Base-by-base conservation (phyloP, 768 basidiomycete genomes). In the Harrya chromipes region DNA sequence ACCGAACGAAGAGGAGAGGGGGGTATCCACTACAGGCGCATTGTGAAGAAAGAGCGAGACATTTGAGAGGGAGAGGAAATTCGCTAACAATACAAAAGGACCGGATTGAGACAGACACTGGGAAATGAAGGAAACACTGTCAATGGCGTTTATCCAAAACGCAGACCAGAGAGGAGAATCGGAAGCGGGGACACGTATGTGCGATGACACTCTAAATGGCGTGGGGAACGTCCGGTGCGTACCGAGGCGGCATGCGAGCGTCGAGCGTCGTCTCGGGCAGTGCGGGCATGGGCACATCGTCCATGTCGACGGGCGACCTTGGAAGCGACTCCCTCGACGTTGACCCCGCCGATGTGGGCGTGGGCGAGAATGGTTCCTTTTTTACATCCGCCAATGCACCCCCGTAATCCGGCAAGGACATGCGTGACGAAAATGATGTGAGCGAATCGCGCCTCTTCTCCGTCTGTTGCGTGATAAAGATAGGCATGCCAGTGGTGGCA, bases 361-460 rank as follows among this genome's bases (percentile, higher is more conserved):
- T 64, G 6, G 64, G 62, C 0, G 59, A 62, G 27, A 56, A 57
- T 0, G 64, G 47, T 2, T 13, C 21, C 38, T 57, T 55, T 41
- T 69, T 64, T 44, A 56, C 44, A 23, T 61, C 62, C 24, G 33
- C 54, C 47, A 75, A 55, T 36, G 66, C 57, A 12, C 70, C 70
- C 14, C 70, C 70, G n/a, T 68, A 72, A 35, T 75, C 77, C 7
- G 53, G 65, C 59, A 74, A 57, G 13, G 76, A 76, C 43, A 77
- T 33, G 6, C 33, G 33, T 3, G 33, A 33, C 14, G 33, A 74
- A 62, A 77, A 71, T 0, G 81, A 82, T 34, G 70, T 67, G 14
- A 78, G 49, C 6, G 79, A 79, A 49, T 76, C 76, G 45, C 72
- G 76, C 56, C 75, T 78, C 54, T 68, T 70, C 42, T 78, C 60